Evolutionary conservation across 179 eudicot genomes (phyloP), one percentile per base, ranked within the genome.

Genomic region (Amaranthus tricolor): DNA sequence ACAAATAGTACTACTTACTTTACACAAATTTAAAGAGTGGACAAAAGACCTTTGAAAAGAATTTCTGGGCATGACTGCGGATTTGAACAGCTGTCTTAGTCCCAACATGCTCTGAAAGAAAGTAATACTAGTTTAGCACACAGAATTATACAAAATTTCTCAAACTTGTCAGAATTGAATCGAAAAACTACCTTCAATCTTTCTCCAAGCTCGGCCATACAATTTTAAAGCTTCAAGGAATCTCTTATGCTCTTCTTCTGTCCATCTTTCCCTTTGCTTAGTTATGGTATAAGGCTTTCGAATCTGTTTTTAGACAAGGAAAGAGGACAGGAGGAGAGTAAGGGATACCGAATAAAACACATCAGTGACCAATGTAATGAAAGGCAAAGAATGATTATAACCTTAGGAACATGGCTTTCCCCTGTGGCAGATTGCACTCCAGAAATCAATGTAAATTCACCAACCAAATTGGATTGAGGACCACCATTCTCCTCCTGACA

Each of bases 51-150:
- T 94, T 94, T 74, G 94, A 83, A 82, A 94, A 94, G 90, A 90
- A 94, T 62, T 94, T 94, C 56, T 95, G 99, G 49, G 99, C 99
- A 79, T 95, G 99, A 74, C 99, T 95, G 48, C 99, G 87, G 77
- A 95, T 95, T 84, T 95, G 99, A 58, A 95, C 97, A 13, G 99
- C 93, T 70, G 95, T 90, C 85, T 95, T 95, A 13, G 95, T 88
- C 63, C 93, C 99, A 71, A 95, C 88, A 58, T 93, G 95, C 71
- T 90, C 98, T 94, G 94, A 65, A 80, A 69, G 75, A 64, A 53
- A 80, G 19, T 54, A 31, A 31, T 31, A 63, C 52, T 72, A 51
- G 57, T 5, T 60, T 51, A 72, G 62, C 67, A 72, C n/a, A 11
- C 9, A 63, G 24, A 61, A 63, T 59, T 15, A 15, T 17, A 31